Evolutionary conservation across 805 yeast genomes (phyloP).

Genomic region (Danielia reshetovae): DNA sequence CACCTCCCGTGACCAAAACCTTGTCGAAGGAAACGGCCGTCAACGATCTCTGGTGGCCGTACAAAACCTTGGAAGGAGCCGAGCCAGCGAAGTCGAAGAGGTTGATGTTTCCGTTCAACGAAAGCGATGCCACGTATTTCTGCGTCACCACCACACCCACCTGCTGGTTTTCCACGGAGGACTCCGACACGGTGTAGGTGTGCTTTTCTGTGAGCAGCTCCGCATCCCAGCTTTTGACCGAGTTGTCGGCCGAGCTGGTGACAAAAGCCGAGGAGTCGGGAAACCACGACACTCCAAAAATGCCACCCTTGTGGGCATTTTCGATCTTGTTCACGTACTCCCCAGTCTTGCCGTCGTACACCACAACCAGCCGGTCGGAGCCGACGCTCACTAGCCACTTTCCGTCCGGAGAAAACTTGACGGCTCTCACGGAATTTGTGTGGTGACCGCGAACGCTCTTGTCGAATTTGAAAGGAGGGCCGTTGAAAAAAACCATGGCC

Average conservation of each 20-base stretch:
- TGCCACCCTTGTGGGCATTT: conserved; percentile 69
- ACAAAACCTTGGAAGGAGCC: conserved; percentile 31
- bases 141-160: conserved; percentile 74
- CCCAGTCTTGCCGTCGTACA: conserved; percentile 88
- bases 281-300: conserved; percentile 74
- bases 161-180: conserved; percentile 58
- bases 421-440: conserved; percentile 74
- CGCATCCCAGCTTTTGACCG: conserved; percentile 63
- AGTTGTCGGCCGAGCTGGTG: conserved; percentile 80
- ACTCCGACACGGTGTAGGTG: conserved; percentile 42
- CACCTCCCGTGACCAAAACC: conserved; percentile 57
- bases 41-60: conserved; percentile 81
- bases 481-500: conserved; percentile 76
- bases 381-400: conserved; percentile 74
- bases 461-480: conserved; percentile 91
- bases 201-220: conserved; percentile 33
- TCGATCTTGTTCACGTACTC: conserved; percentile 55
- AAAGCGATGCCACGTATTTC: conserved; percentile 58
- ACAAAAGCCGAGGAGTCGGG: conserved; percentile 54
- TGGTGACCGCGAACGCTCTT: conserved; percentile 72
- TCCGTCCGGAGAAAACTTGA: conserved; percentile 80
- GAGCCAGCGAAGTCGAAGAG: conserved; percentile 42
- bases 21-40: conserved; percentile 60
- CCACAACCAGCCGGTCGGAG: conserved; percentile 68
- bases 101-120: conserved; percentile 69